Base-by-base conservation (phyloP, 2,329 filamentous ascomycete genomes). In the Aspergillus unguis region DNA sequence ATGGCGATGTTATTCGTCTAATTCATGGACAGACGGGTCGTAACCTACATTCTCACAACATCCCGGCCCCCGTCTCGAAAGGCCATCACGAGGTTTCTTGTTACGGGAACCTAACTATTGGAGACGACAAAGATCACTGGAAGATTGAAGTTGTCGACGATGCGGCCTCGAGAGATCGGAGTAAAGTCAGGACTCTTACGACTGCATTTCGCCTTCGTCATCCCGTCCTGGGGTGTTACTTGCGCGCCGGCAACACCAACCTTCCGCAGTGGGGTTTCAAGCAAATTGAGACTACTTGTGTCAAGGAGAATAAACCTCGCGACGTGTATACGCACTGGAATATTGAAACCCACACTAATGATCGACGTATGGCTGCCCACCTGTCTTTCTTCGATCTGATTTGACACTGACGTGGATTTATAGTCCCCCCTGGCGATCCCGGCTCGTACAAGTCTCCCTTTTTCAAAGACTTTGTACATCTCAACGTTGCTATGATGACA, bases 401-500 rank as follows among this genome's bases (percentile, higher is more conserved):
- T 5, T 49, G 45, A 31, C 40, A 50, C 52, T 61, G 42, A 62
- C 43, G 11, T 47, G 42, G 6, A 35, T 37, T 25, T 43, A 33
- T 65, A 94, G 89, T 97, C 27, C 92, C 94, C 36, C 84, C 89
- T 57, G 87, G 88, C 63, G 88, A 96, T 72, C 89, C 94, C 50
- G 90, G 88, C 64, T 86, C 89, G 52, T 99, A 96, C 79, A 95
- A 89, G 77, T 97, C 92, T 33, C 94, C 95, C 2, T 99, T 99
- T 81, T 80, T 96, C 67, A 92, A 95, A 69, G 94, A 99, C 73
- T 99, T 99, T 66, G 86, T 99, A 58, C 94, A 99, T 72, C 79
- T 97, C 56, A 99, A 99, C 70, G 94, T 99, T 57, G 94, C 94
- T 58, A 99, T 99, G 94, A 96, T 97, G 92, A 99, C 94, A 3